Percentiles rank a stretch among this genome's conserved stretches.
phyloP scores from a whole-genome alignment of 345 rosid genomes.

The Corymbia maculata region DNA sequence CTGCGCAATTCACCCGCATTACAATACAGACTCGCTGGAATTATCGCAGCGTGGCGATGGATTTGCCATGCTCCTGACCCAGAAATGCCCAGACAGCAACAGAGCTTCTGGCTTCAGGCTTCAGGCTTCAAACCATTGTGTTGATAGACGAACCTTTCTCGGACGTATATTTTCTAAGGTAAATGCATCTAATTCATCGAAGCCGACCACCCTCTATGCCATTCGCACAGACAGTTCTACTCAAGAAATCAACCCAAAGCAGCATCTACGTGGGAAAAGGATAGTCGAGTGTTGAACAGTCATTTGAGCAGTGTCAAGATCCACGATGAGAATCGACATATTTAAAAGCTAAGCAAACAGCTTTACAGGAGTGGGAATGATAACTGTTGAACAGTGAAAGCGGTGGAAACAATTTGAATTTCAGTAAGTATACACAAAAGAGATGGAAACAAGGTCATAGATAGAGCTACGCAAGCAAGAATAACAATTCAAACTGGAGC shows the following conservation, averaged over 20 bases:
- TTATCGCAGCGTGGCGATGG: background rate
- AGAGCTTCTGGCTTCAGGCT: background rate
- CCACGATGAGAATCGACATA: background rate
- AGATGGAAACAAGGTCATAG: background rate
- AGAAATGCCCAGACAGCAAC: background rate
- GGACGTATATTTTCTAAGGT: background rate
- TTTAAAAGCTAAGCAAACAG: background rate
- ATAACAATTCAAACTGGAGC: background rate
- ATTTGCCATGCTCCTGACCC: background rate
- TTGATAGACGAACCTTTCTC: background rate
- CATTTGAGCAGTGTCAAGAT: background rate
- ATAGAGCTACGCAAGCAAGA: background rate
- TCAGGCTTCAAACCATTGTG: background rate
- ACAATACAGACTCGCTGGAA: background rate
- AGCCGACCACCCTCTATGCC: background rate
- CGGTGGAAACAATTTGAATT: background rate
- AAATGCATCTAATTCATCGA: background rate
- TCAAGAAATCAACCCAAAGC: background rate
- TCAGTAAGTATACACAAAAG: background rate
- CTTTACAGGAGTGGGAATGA: background rate
- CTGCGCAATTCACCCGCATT: background rate
- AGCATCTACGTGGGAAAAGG: background rate
- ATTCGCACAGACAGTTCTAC: background rate
- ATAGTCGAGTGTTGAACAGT: background rate
- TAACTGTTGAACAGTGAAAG: background rate